Conservation (phyloP, 78 protist species). For the Creolimax fragrantissima region DNA sequence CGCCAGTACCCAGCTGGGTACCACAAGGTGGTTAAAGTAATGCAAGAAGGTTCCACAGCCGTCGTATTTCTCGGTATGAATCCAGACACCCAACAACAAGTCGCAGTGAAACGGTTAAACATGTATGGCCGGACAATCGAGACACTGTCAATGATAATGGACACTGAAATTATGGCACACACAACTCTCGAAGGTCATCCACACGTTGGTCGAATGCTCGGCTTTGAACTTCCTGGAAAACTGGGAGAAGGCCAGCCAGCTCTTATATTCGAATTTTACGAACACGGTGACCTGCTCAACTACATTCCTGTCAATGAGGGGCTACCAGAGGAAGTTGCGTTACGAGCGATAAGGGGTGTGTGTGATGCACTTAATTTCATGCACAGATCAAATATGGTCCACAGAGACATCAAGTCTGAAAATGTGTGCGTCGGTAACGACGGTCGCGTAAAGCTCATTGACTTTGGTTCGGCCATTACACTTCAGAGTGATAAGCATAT, state of each 20-base stretch:
- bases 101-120: background rate
- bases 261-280: background rate
- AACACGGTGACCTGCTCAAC: background rate
- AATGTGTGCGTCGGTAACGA: background rate
- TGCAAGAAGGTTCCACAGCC: background rate
- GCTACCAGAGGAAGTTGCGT: background rate
- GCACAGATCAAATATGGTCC: background rate
- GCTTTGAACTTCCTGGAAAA: background rate
- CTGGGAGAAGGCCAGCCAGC: background rate
- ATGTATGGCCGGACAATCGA: background rate
- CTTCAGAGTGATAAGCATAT: background rate
- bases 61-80: background rate
- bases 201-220: background rate
- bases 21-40: background rate
- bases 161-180: background rate
- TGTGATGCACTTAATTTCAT: background rate
- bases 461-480: background rate
- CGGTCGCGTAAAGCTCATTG: background rate
- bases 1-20: too few relatives aligned
- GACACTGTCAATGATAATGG: background rate
- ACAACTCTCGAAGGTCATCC: background rate
- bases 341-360: background rate
- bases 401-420: background rate
- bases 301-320: background rate
- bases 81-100: background rate